Base-by-base conservation (phyloP, 306 rosid genomes). In the Lagenaria siceraria region DNA sequence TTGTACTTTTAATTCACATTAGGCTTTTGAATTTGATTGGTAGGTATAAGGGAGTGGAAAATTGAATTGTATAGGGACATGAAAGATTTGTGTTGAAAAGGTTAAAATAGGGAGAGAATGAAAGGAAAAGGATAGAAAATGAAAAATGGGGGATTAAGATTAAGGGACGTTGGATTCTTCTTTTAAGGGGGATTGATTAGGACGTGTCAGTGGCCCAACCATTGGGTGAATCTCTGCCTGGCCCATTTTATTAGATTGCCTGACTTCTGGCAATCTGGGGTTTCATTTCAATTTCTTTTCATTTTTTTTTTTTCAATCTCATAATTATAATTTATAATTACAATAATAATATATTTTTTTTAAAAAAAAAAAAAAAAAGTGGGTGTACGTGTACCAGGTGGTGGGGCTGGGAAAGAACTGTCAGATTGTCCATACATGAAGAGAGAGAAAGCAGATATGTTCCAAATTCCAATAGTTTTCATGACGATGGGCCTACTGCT, bases 131-230 rank as follows among this genome's bases (percentile, higher is more conserved):
- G 42, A 2, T 29, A 2, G 36, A 33, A 33, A 33, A 33, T 33
- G 46, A 42, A 13, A 8, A 40, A 40, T 40, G 11, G 43, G 48
- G 48, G 64, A 59, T 59, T 59, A 61, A 60, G 66, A 61, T 51
- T 5, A 15, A 25, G 40, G 5, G 66, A 61, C 5, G 66, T 7
- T 33, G 71, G 46, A 64, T 11, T 8, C 19, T 40, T 40, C 9
- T 68, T 68, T 21, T 10, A 46, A 69, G 55, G 75, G 43, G 7
- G 75, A 43, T 69, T 69, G 75, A 69, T 43, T 43, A 69, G 8
- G 75, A 69, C 75, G 55, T 42, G 1, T 69, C 38, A 43, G 36
- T 69, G 75, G 55, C 75, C 75, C 75, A 69, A 70, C 38, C 38
- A 21, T 70, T 25, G 24, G 40, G 3, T 25, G 24, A 70, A 70